Evolutionary conservation across 306 rosid genomes (phyloP).

Genomic region (Elaeagnus macrophylla): DNA sequence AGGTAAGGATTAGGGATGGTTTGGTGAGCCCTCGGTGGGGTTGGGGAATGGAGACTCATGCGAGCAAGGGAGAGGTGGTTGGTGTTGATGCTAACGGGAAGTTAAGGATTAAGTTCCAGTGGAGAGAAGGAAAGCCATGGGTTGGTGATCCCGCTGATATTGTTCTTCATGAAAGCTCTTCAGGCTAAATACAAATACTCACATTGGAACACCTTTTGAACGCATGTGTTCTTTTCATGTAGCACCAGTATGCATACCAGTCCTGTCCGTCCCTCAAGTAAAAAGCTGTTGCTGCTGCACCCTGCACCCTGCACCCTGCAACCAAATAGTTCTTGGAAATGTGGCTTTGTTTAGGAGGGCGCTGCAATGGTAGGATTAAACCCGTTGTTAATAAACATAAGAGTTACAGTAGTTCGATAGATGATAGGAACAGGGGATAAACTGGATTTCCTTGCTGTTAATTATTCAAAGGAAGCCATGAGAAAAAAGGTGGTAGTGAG

Average conservation of each 20-base stretch:
- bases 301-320: too few relatives aligned
- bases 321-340: background rate
- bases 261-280: background rate
- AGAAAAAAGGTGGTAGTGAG: constrained; percentile 24
- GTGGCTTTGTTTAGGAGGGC: constrained; percentile 21
- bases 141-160: constrained; percentile 93
- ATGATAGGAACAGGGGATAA: constrained; percentile 11
- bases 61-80: constrained; percentile 79
- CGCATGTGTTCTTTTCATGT: constrained; percentile 25
- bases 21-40: constrained; percentile 87
- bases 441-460: constrained; percentile 23
- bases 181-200: background rate
- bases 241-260: constrained; percentile 23
- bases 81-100: constrained; percentile 97
- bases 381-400: constrained; percentile 27
- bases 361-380: constrained; percentile 14
- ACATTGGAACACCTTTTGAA: background rate
- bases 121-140: constrained; percentile 99
- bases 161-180: constrained; percentile 43
- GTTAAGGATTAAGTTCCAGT: constrained; percentile 76
- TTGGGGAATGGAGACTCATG: constrained; percentile 99
- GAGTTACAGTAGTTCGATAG: constrained; percentile 21
- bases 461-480: constrained; percentile 20
- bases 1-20: constrained; percentile 80
- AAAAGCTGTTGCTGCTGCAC: too few relatives aligned